Evolutionary conservation across 345 rosid genomes (phyloP), one percentile per base, ranked within the genome.

Genomic region (Eucalyptus guilfoylei): DNA sequence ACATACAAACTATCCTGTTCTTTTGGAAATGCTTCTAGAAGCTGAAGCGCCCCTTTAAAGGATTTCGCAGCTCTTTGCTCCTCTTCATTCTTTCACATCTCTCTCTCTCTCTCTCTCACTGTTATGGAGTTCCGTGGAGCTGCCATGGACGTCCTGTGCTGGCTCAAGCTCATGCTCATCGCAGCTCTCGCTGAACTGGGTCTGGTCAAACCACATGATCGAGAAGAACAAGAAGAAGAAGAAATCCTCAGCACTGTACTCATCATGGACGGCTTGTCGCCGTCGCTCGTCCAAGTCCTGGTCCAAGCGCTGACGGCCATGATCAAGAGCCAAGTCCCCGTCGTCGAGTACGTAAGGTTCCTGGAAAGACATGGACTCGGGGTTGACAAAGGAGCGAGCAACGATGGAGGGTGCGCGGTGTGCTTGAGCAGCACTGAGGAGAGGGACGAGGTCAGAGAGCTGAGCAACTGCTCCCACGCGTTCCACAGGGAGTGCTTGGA

Each of bases 401-500:
- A 30, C 47, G 4, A 30, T 9, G 48, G 44, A 21, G 32, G 32
- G 87, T 83, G 89, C 32, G 30, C 54, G 3, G 83, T 88, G 49
- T 88, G 90, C 52, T 62, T 88, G 90, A 48, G 64, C 47, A 9
- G 83, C 60, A 58, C 85, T 8, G 87, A 14, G 55, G 7, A 14
- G 55, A n/a, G 11, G 48, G 85, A 89, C 69, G 88, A 86, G 88
- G 80, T 86, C 49, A 69, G 90, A 26, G 86, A 76, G 86, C 88
- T 69, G 14, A 49, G 54, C 64, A 64, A 86, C 72, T 86, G 86
- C 58, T 26, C 60, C 42, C 90, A 89, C 49, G 76, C 58, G 17
- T 89, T 86, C 88, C 88, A 86, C 85, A 47, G 86, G 28, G 86
- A 49, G 86, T 89, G 88, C 90, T 50, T 86, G 90, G 90, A 89